Percentiles rank a stretch among this genome's conserved stretches.
Evolutionary conservation across 345 rosid species (phyloP).

Genomic region (Clarkia xantiana): DNA sequence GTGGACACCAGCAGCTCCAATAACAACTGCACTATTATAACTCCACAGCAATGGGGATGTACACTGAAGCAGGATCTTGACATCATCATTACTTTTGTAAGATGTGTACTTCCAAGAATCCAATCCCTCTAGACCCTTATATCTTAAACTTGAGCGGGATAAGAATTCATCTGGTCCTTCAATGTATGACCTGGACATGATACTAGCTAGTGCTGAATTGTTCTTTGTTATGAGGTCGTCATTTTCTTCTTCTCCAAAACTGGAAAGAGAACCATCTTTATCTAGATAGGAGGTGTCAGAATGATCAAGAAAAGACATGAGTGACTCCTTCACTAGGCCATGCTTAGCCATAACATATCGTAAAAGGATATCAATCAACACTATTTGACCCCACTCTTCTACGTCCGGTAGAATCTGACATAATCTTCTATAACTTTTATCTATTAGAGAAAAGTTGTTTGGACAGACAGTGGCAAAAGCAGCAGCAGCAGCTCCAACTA

Average conservation of each 20-base stretch:
- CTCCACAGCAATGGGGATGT: constrained; percentile 93
- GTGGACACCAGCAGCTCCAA: constrained; percentile 88
- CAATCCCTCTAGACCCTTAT: constrained; percentile 22
- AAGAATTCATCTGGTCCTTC: constrained; percentile 90
- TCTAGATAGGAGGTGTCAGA: constrained; percentile 25
- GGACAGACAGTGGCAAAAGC: constrained; percentile 85
- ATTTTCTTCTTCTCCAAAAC: constrained; percentile 21
- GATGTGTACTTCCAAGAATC: constrained; percentile 41
- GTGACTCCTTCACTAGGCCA: constrained; percentile 80
- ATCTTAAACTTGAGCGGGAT: constrained; percentile 38
- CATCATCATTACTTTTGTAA: constrained; percentile 47
- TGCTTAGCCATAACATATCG: constrained; percentile 69
- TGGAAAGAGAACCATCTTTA: constrained; percentile 26
- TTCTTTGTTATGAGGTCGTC: constrained; percentile 16
- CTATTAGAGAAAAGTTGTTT: constrained; percentile 55
- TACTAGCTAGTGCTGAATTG: constrained; percentile 29
- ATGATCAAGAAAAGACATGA: constrained; percentile 54
- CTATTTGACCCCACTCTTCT: constrained; percentile 98
- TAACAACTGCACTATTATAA: constrained; percentile 82
- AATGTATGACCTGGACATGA: constrained; percentile 59
- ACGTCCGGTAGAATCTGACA: constrained; percentile 93
- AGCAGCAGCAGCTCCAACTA: constrained; percentile 94
- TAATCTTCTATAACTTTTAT: constrained; percentile 51
- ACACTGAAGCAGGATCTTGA: constrained; percentile 69
- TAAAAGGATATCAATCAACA: constrained; percentile 61